Evolutionary conservation across 2,329 filamentous ascomycete genomes (phyloP).

Genomic region (Cladosporium halotolerans): DNA sequence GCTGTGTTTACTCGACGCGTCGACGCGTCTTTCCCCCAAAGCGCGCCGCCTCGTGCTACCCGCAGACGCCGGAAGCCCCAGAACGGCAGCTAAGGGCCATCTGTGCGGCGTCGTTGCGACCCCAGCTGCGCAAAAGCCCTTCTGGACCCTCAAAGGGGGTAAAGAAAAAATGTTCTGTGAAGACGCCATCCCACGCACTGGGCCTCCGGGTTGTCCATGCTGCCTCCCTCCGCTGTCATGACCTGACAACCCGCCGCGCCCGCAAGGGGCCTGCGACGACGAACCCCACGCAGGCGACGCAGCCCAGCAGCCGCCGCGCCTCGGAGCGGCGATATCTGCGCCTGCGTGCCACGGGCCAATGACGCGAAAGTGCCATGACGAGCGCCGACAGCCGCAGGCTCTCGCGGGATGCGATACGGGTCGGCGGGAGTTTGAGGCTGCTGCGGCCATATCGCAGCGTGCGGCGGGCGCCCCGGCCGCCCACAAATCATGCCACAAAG

Average conservation of each 20-base stretch:
- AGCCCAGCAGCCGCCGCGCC: neutral
- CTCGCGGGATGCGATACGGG: neutral
- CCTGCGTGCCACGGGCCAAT: neutral
- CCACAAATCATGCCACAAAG: conserved; percentile 4
- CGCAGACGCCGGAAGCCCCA: conserved; percentile 1
- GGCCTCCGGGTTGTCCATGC: conserved; percentile 5
- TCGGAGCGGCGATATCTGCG: neutral
- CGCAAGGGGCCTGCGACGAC: conserved; percentile 4
- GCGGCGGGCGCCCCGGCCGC: conserved; percentile 2
- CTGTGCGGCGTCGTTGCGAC: neutral
- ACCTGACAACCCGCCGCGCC: neutral
- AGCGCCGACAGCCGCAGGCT: neutral
- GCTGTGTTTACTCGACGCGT: conserved; percentile 7
- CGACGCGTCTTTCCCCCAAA: conserved; percentile 1
- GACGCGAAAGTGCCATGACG: neutral
- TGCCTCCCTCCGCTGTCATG: neutral
- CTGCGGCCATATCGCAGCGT: conserved; percentile 1
- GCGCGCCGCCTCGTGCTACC: neutral
- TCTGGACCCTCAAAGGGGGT: conserved; percentile 8
- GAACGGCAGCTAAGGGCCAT: conserved; percentile 5
- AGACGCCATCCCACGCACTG: neutral
- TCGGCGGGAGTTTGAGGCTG: conserved; percentile 2
- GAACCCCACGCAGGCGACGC: neutral
- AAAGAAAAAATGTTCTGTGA: conserved; percentile 8
- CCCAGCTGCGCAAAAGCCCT: conserved; percentile 1